Evolutionary conservation across 805 yeast genomes (phyloP).

Genomic region (Yamadazyma tumulicola): DNA sequence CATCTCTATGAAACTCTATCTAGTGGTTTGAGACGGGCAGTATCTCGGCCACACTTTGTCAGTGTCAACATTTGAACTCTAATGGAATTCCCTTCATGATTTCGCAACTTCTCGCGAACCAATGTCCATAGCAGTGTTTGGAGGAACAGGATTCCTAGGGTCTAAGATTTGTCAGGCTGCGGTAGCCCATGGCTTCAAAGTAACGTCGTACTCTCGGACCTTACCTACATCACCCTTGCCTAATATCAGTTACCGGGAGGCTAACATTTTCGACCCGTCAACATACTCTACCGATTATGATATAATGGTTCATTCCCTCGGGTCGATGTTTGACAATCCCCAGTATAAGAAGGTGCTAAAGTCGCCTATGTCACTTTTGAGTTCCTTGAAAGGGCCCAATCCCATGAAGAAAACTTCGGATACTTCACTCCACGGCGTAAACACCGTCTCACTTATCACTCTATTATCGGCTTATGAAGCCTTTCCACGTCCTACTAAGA

Average conservation of each 20-base stretch:
- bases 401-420: constrained; percentile 52
- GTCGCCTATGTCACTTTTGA: constrained; percentile 15
- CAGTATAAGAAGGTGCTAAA: constrained; percentile 58
- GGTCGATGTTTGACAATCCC: constrained; percentile 66
- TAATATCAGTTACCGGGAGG: constrained; percentile 63
- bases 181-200: constrained; percentile 56
- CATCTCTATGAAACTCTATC: too few species aligned
- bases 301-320: constrained; percentile 81
- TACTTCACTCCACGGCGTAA: constrained; percentile 58
- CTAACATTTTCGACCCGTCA: constrained; percentile 63
- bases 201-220: constrained; percentile 60
- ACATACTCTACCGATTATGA: constrained; percentile 50
- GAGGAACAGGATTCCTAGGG: constrained; percentile 87
- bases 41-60: too few species aligned
- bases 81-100: too few species aligned
- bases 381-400: constrained; percentile 48
- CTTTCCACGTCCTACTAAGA: constrained; percentile 5
- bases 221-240: constrained; percentile 48
- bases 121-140: constrained; percentile 60
- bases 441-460: constrained; percentile 64
- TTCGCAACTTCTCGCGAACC: too few species aligned
- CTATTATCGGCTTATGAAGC: constrained; percentile 38
- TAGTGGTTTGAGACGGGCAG: neutral
- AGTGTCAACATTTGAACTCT: too few species aligned
- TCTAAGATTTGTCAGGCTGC: constrained; percentile 65